phyloP scores from a whole-genome alignment of 345 rosid genomes.

The Camelina hispida region DNA sequence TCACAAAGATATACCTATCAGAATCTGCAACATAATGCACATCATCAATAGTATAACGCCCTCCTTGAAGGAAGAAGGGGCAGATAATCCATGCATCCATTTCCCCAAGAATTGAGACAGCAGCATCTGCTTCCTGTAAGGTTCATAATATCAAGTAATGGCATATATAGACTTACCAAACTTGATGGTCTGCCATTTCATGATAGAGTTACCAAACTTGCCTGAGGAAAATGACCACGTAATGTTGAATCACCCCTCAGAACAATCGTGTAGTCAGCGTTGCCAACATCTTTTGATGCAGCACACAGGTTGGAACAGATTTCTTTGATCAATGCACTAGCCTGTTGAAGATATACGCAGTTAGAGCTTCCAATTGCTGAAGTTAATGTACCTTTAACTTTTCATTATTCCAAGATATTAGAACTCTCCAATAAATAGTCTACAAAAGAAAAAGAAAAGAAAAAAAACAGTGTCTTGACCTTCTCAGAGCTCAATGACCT shows the following conservation, averaged over 20 bases:
- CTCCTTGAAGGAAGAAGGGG: conserved; percentile 98
- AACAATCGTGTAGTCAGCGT: conserved; percentile 73
- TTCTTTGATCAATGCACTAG: conserved; percentile 67
- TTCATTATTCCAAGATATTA: conserved; percentile 12
- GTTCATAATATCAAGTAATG: conserved; percentile 25
- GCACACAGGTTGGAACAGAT: conserved; percentile 71
- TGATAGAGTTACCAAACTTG: conserved; percentile 42
- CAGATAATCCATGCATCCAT: conserved; percentile 96
- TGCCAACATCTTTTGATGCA: conserved; percentile 68
- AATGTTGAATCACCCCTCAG: conserved; percentile 97
- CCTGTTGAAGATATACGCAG: conserved; percentile 57
- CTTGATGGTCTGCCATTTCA: conserved; percentile 43
- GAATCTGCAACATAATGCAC: conserved; percentile 93
- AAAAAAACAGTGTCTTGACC: conserved; percentile 57
- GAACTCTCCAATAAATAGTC: conserved; percentile 13
- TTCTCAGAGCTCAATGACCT: conserved; percentile 88
- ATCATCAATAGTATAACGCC: conserved; percentile 88
- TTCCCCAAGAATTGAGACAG: conserved; percentile 82
- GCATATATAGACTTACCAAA: conserved; percentile 12
- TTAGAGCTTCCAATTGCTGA: conserved; percentile 25
- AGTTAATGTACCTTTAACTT: conserved; percentile 8
- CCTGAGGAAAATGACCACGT: conserved; percentile 99
- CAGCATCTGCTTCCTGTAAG: conserved; percentile 90
- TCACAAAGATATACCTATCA: conserved; percentile 58
- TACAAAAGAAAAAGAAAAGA: neutral